phyloP scores from a whole-genome alignment of 768 basidiomycete species.

The Boletellus emodensis region DNA sequence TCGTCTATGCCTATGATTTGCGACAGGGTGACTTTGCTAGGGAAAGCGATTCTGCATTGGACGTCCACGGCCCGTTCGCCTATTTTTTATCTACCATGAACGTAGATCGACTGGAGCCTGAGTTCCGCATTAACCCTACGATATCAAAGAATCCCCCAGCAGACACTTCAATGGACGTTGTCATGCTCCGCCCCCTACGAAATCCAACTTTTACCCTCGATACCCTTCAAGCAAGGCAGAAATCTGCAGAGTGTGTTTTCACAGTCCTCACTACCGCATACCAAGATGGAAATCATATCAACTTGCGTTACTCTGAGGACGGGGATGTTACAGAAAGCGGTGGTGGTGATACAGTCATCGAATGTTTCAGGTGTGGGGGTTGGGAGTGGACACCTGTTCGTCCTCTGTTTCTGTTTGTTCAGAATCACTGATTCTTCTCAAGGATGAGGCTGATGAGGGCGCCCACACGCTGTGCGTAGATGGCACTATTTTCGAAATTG shows the following conservation, averaged over 20 bases:
- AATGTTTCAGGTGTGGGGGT: slow-evolving; percentile 72
- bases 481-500: slow-evolving; percentile 65
- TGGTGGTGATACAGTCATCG: slow-evolving; percentile 56
- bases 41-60: slow-evolving; percentile 35
- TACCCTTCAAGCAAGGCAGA: slow-evolving; percentile 38
- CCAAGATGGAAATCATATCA: slow-evolving; percentile 66
- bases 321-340: slow-evolving; percentile 41
- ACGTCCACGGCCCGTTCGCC: slow-evolving; percentile 71
- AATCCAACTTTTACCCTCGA: slow-evolving; percentile 47
- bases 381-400: slow-evolving; percentile 88
- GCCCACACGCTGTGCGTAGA: slow-evolving; percentile 80
- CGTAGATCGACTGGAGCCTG: slow-evolving; percentile 81
- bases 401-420: slow-evolving; percentile 10
- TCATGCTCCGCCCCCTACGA: slow-evolving; percentile 69
- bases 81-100: slow-evolving; percentile 85
- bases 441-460: slow-evolving; percentile 56
- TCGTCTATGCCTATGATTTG: slow-evolving; percentile 63
- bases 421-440: slow-evolving; percentile 5
- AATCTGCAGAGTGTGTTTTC: slow-evolving; percentile 53
- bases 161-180: slow-evolving; percentile 59
- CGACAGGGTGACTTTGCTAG: slow-evolving; percentile 42
- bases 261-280: slow-evolving; percentile 68
- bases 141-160: slow-evolving; percentile 42
- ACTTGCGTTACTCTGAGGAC: slow-evolving; percentile 48
- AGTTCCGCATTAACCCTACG: slow-evolving; percentile 74